These are phyloP conservation scores for Przewalskia tangutica DNA, from an alignment of 257 asterid genomes.

Conservation along the genomic window DNA sequence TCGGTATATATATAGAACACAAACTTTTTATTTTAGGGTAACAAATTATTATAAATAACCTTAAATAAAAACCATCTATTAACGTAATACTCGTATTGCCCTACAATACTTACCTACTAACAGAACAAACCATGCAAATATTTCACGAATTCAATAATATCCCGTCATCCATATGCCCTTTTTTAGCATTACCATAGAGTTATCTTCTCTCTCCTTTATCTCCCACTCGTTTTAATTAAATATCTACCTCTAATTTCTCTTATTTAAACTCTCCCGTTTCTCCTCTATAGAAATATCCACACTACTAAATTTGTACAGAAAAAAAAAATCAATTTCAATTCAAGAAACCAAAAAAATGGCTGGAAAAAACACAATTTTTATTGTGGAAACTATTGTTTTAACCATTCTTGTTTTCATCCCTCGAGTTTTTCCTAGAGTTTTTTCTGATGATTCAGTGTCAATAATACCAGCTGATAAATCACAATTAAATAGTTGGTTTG, in stretches of 20 bases:
- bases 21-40: not conserved
- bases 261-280: not conserved
- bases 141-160: not conserved
- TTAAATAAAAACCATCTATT: not conserved
- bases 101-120: not conserved
- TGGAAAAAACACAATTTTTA: not conserved
- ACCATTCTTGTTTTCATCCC: constrained; percentile 17
- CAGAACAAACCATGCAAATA: not conserved
- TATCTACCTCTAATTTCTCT: not conserved
- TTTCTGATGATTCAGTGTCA: constrained; percentile 1
- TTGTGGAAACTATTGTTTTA: not conserved
- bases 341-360: constrained; percentile 7
- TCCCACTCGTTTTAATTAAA: no score
- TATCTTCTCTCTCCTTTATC: no score
- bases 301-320: not conserved
- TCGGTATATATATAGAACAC: not conserved
- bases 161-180: no score
- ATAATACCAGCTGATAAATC: constrained; percentile 38
- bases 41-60: not conserved
- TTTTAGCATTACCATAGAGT: no score
- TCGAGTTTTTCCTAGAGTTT: no score
- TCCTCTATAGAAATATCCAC: not conserved
- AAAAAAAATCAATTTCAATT: not conserved
- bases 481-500: constrained; percentile 40
- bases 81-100: not conserved